phyloP scores from a whole-genome alignment of 192 early-diverging fungal genomes.

The Rhizophagus sp. region DNA sequence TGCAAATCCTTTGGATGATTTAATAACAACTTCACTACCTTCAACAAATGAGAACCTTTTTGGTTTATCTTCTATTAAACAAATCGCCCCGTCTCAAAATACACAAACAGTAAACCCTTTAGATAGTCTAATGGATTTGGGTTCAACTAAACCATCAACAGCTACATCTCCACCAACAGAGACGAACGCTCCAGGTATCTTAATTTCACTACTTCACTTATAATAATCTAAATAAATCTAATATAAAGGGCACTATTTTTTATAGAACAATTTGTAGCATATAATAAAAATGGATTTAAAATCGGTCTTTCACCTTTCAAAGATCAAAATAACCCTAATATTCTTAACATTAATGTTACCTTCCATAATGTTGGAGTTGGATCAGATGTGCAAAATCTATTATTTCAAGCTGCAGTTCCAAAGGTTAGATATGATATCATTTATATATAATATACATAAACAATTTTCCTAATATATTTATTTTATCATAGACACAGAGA shows the following conservation, averaged over 20 bases:
- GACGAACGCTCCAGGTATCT: not conserved
- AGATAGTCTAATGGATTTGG: not conserved
- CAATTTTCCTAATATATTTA: not conserved
- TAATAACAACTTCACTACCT: not conserved
- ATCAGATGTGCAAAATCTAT: slow-evolving; percentile 60
- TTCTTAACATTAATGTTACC: slow-evolving; percentile 66
- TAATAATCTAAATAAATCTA: not conserved
- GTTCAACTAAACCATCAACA: not conserved
- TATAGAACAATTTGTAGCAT: slow-evolving; percentile 53
- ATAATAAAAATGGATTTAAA: slow-evolving; percentile 76
- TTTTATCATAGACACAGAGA: slow-evolving; percentile 2
- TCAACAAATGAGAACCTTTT: not conserved
- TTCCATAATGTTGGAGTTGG: slow-evolving; percentile 66
- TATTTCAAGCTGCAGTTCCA: slow-evolving; percentile 93
- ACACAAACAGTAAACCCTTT: not conserved
- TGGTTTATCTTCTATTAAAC: not conserved
- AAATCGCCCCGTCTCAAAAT: not conserved
- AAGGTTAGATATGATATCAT: slow-evolving; percentile 42
- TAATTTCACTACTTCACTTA: not conserved
- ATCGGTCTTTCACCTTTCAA: slow-evolving; percentile 77
- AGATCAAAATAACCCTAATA: slow-evolving; percentile 56
- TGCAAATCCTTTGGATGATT: slow-evolving; percentile 21
- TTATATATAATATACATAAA: not conserved
- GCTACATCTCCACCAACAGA: not conserved
- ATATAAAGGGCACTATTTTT: not conserved